Conservation (phyloP, 768 basidiomycete genomes). For the Amanita pseudoporphyria region DNA sequence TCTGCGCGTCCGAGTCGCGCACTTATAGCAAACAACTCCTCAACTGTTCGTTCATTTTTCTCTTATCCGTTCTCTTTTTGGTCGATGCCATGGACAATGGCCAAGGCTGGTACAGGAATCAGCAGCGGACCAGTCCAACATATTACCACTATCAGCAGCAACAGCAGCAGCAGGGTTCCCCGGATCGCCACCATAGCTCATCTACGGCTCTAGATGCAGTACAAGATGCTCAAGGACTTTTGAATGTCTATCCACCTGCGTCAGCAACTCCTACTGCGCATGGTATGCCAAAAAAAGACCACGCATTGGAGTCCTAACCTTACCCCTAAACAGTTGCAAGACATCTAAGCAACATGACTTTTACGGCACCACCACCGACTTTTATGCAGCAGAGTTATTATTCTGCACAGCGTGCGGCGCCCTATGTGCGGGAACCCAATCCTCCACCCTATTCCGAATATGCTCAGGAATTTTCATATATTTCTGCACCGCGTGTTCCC, state of each 20-base stretch:
- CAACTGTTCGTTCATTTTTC: background rate
- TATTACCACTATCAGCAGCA: conserved; percentile 9
- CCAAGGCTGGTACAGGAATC: conserved; percentile 2
- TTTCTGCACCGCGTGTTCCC: conserved; percentile 37
- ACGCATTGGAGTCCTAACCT: background rate
- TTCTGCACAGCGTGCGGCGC: conserved; percentile 21
- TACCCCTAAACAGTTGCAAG: conserved; percentile 40
- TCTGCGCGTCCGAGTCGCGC: conserved; percentile 4
- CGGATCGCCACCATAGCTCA: conserved; percentile 6
- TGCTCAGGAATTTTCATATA: conserved; percentile 47
- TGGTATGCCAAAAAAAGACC: conserved; percentile 30
- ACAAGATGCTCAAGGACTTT: conserved; percentile 57
- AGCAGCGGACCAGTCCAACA: background rate
- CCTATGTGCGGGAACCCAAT: conserved; percentile 22
- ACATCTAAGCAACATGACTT: conserved; percentile 52
- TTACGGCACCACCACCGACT: conserved; percentile 50
- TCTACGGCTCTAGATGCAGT: conserved; percentile 36
- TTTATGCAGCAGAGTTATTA: conserved; percentile 53
- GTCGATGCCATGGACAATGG: conserved; percentile 11
- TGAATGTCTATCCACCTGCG: conserved; percentile 62
- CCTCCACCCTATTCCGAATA: conserved; percentile 61
- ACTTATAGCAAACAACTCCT: background rate
- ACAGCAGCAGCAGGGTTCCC: conserved; percentile 8
- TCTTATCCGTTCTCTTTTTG: background rate
- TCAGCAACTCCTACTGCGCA: conserved; percentile 73